phyloP scores from a whole-genome alignment of 2,329 filamentous ascomycete genomes.

The Achaetomium macrosporum region DNA sequence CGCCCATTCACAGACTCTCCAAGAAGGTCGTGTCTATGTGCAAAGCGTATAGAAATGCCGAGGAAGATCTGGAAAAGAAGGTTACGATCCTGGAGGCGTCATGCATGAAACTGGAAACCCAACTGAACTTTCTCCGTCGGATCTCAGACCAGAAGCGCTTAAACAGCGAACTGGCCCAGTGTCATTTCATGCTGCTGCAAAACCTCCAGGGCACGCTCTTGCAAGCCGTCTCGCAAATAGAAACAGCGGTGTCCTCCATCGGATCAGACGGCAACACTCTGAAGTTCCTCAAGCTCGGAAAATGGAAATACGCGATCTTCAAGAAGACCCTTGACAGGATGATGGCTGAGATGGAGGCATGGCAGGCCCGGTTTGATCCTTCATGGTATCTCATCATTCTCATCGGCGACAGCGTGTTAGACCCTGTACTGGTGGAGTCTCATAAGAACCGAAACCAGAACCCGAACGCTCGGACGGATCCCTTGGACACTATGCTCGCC shows the following conservation, averaged over 20 bases:
- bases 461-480: not conserved
- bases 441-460: no score
- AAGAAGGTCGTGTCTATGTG: no score
- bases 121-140: not conserved
- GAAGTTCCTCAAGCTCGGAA: not conserved
- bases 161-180: conserved; percentile 3
- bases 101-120: not conserved
- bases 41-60: no score
- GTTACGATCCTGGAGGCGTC: no score
- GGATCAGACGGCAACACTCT: not conserved
- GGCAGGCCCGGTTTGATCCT: conserved; percentile 5
- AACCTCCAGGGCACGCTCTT: not conserved
- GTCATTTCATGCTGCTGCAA: conserved; percentile 4
- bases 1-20: no score
- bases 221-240: not conserved
- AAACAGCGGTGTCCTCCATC: not conserved
- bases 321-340: not conserved
- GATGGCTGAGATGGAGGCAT: conserved; percentile 2
- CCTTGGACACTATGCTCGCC: not conserved
- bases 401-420: conserved; percentile 2
- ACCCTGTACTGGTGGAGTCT: not conserved
- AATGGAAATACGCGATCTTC: conserved; percentile 2
- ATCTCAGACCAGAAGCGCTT: not conserved
- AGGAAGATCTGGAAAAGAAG: no score
- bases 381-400: conserved; percentile 5